A percentile compares a stretch with the other conserved stretches of the same genome.
phyloP scores from a whole-genome alignment of 495 filamentous ascomycete species.

The Penicillium lagena region DNA sequence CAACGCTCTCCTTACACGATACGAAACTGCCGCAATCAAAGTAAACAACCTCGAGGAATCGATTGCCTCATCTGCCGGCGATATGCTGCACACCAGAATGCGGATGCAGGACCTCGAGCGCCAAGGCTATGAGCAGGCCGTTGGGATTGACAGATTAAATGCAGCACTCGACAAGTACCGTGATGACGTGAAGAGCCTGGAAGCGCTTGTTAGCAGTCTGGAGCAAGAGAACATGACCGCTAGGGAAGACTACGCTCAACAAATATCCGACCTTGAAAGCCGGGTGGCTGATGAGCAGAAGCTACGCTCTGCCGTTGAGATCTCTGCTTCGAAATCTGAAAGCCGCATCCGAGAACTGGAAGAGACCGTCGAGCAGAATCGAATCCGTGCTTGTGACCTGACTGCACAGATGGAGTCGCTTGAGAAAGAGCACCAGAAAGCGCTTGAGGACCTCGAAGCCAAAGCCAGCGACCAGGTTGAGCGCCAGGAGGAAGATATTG shows the following conservation, averaged over 20 bases:
- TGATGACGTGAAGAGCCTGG: slow-evolving; percentile 56
- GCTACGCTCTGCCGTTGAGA: slow-evolving; percentile 30
- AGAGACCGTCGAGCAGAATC: slow-evolving; percentile 25
- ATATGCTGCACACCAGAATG: slow-evolving; percentile 40
- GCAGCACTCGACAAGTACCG: slow-evolving; percentile 57
- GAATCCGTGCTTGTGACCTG: slow-evolving; percentile 29
- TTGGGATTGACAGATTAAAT: slow-evolving; percentile 54
- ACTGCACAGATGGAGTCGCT: slow-evolving; percentile 24
- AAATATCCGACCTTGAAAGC: slow-evolving; percentile 34
- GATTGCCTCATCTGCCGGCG: slow-evolving; percentile 49
- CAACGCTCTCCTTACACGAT: slow-evolving; percentile 29
- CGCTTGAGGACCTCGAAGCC: slow-evolving; percentile 20
- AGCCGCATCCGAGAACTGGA: slow-evolving; percentile 36
- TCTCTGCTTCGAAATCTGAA: slow-evolving; percentile 23
- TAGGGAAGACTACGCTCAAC: slow-evolving; percentile 22
- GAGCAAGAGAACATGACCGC: slow-evolving; percentile 46
- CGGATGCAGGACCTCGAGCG: slow-evolving; percentile 42
- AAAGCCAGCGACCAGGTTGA: slow-evolving; percentile 21
- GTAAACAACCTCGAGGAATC: slow-evolving; percentile 45
- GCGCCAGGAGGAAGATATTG: slow-evolving; percentile 37
- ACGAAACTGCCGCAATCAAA: slow-evolving; percentile 35
- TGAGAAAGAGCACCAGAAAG: slow-evolving; percentile 23
- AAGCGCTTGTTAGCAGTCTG: slow-evolving; percentile 51
- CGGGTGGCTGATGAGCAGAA: slow-evolving; percentile 30
- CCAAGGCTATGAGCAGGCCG: slow-evolving; percentile 49